Evolutionary conservation across 2,329 filamentous ascomycete species (phyloP).

Genomic region (Fusarium dlaminii): DNA sequence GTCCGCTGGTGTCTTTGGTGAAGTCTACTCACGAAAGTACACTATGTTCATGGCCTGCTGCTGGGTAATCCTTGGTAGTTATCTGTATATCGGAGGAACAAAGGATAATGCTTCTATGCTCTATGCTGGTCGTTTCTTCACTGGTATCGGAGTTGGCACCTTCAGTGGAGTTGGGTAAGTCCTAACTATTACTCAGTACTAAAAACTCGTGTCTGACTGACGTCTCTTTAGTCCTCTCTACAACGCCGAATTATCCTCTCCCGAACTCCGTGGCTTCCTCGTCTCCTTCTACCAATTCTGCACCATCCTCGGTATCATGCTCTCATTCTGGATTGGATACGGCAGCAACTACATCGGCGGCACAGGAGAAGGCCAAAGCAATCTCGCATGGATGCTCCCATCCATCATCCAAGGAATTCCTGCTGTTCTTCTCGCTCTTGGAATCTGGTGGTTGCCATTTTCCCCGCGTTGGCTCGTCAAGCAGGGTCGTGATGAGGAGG

Average conservation of each 20-base stretch:
- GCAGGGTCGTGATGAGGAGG: conserved; percentile 75
- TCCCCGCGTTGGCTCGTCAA: conserved; percentile 80
- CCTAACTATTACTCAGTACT: neutral
- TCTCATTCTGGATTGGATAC: conserved; percentile 59
- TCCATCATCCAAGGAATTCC: conserved; percentile 56
- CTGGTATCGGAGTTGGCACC: conserved; percentile 58
- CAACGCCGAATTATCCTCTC: conserved; percentile 64
- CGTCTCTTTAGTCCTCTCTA: conserved; percentile 50
- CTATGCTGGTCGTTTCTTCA: conserved; percentile 60
- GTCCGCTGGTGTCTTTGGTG: conserved; percentile 57
- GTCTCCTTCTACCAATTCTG: conserved; percentile 73
- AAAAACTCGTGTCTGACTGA: neutral
- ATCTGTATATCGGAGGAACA: conserved; percentile 55
- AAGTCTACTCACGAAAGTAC: conserved; percentile 60
- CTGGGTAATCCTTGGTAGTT: conserved; percentile 57
- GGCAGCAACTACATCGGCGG: conserved; percentile 59
- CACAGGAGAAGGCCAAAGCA: conserved; percentile 52
- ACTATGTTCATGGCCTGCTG: conserved; percentile 60
- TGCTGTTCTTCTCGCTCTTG: conserved; percentile 65
- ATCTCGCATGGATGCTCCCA: conserved; percentile 56
- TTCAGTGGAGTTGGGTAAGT: conserved; percentile 53
- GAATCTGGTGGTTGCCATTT: conserved; percentile 83
- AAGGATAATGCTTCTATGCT: conserved; percentile 52
- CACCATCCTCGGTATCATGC: conserved; percentile 54
- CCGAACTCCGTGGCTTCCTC: conserved; percentile 71